These are phyloP conservation scores for Pseudogymnoascus sp. DNA, from an alignment of 2,329 filamentous ascomycete species.

Conservation along the genomic window DNA sequence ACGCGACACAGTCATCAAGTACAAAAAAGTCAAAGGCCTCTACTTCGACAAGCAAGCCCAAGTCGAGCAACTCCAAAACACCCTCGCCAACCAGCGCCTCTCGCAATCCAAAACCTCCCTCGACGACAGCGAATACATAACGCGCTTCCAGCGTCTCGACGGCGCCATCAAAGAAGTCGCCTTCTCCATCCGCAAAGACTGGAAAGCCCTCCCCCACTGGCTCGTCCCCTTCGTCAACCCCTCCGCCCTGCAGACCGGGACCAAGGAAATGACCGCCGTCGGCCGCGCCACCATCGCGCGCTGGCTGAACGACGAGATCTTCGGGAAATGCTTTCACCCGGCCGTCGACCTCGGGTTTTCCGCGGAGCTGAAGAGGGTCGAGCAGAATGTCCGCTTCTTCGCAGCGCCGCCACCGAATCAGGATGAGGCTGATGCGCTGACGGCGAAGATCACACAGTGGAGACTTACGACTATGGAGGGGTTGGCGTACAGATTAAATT, in stretches of 20 bases:
- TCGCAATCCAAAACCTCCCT: slow-evolving; percentile 89
- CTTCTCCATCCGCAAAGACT: slow-evolving; percentile 94
- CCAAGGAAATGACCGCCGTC: slow-evolving; percentile 96
- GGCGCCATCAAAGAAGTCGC: slow-evolving; percentile 90
- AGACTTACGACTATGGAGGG: slow-evolving; percentile 89
- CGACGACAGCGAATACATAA: slow-evolving; percentile 89
- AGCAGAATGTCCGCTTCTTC: slow-evolving; percentile 76
- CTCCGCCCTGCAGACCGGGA: slow-evolving; percentile 78
- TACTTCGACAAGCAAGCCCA: slow-evolving; percentile 91
- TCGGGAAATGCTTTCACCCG: slow-evolving; percentile 89
- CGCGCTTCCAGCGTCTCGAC: slow-evolving; percentile 82
- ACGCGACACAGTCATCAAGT: slow-evolving; percentile 68
- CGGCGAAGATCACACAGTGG: slow-evolving; percentile 85
- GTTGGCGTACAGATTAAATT: slow-evolving; percentile 63
- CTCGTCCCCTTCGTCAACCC: slow-evolving; percentile 72
- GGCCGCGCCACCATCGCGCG: slow-evolving; percentile 81
- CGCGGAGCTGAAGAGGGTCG: slow-evolving; percentile 73
- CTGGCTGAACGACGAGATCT: slow-evolving; percentile 87
- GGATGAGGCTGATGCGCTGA: slow-evolving; percentile 84
- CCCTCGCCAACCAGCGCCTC: slow-evolving; percentile 91
- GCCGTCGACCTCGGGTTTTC: slow-evolving; percentile 72
- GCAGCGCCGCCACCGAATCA: slow-evolving; percentile 66
- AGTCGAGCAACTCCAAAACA: slow-evolving; percentile 92
- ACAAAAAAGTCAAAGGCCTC: slow-evolving; percentile 95
- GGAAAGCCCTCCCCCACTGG: slow-evolving; percentile 76